Base-by-base conservation (phyloP, 169 alveolate species). In the Neospora caninum region DNA sequence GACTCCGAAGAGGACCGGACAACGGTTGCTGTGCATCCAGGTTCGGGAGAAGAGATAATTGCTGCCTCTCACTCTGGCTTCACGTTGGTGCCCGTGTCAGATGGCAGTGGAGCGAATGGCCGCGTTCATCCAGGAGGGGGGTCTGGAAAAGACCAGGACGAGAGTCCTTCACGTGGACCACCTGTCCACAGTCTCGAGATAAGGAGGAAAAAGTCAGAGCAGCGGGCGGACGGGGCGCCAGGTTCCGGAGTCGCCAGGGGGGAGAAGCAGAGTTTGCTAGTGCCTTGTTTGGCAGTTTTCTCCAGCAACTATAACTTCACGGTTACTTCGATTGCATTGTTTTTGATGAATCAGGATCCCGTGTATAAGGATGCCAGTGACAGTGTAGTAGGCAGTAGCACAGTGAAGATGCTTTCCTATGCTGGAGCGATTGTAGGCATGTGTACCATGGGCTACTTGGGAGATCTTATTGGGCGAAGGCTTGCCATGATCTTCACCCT, bases 381-480 rank as follows among this genome's bases (percentile, higher is more conserved):
- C 31, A 31, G 45, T 4, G 91, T 92, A 7, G 83, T 92, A 0
- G 94, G 94, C 6, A 92, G 53, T 45, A 78, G 94, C 27, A 92
- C 92, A 6, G 73, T 92, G 34, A 92, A 92, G 92, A 92, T 92
- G 94, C 92, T 92, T 16, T 92, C 94, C 18, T 92, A 92, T 58
- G 94, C 94, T 6, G 94, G 94, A 0, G 94, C 94, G 20, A 92
- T 92, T 25, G 87, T 64, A 0, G 94, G 94, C 0, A 92, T 92
- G 94, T 82, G 94, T 73, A 45, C 88, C 0, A 92, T 92, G 94
- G 94, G 94, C 16, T 64, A 82, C 69, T 43, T 92, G 86, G 94
- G 94, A 70, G 94, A 92, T 29, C 38, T 58, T 0, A 83, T 83
- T 29, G 94, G 94, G 34, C 34, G 94, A 4, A 27, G 94, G 1